Base-by-base conservation (phyloP, 345 rosid species). In the Pelargonium nanum region DNA sequence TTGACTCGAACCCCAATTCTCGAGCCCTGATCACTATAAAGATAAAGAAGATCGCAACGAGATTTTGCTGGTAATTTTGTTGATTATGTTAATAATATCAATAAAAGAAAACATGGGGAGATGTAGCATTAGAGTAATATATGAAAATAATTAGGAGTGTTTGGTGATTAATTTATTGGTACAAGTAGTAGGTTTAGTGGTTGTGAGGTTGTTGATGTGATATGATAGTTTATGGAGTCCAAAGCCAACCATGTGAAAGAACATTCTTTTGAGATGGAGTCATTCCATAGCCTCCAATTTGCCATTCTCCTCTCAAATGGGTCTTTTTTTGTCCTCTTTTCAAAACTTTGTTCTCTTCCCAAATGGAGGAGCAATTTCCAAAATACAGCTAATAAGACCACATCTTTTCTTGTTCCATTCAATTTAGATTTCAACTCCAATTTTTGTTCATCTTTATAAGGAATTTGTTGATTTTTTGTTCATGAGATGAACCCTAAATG, bases 221-320 rank as follows among this genome's bases (percentile, higher is more conserved):
- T 34, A 30, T 24, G 24, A 26, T 59, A 30, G 48, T 71, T 32
- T 48, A 63, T 21, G 12, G 26, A 56, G 13, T 57, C 64, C 74
- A 72, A 66, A 63, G 67, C 74, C 64, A 55, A 15, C 61, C 77
- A 67, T 56, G 77, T 70, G 77, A 64, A 65, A 64, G 64, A 64
- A 73, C 72, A 70, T 73, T 73, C 73, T 73, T 73, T 59, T 44
- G 34, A 65, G 62, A 67, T 71, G n/a, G 53, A 57, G 53, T 58
- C 70, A 28, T 32, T 60, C 56, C 12, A 5, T 20, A 17, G 40
- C 19, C 21, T 44, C 20, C 25, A 50, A 24, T 21, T 17, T 60
- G 3, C 0, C 32, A n/a, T 25, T 40, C 44, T 26, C 5, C 1
- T 22, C 19, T 59, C 21, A 25, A 12, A 53, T 26, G 13, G 20